phyloP scores from a whole-genome alignment of 139 green algal genomes.

The Coelastrella sp. region DNA sequence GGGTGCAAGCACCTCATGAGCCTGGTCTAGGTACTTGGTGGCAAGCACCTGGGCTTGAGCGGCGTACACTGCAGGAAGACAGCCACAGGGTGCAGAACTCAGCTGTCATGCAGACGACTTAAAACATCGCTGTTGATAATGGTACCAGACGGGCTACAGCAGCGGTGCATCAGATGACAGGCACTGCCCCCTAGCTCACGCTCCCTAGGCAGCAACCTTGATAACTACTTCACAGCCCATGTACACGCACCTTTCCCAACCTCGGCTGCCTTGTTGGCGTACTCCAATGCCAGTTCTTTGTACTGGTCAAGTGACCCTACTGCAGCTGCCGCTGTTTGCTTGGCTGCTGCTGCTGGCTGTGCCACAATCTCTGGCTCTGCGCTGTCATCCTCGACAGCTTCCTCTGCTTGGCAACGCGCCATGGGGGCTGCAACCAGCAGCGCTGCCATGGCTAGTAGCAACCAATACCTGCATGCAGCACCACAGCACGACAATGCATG shows the following conservation, averaged over 20 bases:
- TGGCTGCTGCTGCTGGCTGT: conserved; percentile 12
- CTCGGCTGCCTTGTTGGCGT: conserved; percentile 35
- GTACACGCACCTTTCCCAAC: not conserved
- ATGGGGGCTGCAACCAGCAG: conserved; percentile 31
- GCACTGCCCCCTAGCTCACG: too few species aligned
- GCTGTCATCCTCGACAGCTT: not conserved
- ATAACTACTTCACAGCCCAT: not conserved
- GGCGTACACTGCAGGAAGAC: conserved; percentile 8
- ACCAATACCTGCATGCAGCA: conserved; percentile 16
- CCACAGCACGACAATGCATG: not conserved
- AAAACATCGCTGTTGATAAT: too few species aligned
- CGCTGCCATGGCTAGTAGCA: conserved; percentile 30
- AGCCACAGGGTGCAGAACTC: too few species aligned
- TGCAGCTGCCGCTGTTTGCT: conserved; percentile 4
- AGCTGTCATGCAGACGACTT: too few species aligned
- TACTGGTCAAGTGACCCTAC: conserved; percentile 26
- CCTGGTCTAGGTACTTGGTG: conserved; percentile 21
- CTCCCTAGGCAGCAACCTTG: too few species aligned
- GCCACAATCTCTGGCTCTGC: not conserved
- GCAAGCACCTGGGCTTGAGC: conserved; percentile 37
- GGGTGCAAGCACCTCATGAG: not conserved
- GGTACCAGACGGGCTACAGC: too few species aligned
- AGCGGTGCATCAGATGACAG: too few species aligned
- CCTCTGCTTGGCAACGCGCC: conserved; percentile 31
- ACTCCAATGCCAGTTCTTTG: conserved; percentile 31